These are phyloP conservation scores for Lichtheimia hyalospora DNA, from an alignment of 371 early-diverging fungal genomes.

Conservation along the genomic window DNA sequence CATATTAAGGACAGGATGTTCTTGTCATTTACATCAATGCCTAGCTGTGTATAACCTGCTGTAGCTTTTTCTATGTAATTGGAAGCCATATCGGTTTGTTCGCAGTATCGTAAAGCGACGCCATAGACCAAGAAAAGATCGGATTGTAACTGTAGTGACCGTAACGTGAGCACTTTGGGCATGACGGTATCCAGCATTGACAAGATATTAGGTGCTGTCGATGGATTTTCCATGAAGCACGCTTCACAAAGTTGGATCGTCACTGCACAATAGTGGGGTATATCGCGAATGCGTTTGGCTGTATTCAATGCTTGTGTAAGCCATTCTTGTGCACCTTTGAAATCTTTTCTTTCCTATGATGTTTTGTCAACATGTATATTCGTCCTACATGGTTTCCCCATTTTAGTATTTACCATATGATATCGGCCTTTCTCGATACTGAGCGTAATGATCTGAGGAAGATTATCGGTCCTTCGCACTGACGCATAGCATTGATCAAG, in stretches of 20 bases:
- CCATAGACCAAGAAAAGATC: conserved; percentile 21
- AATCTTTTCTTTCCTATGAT: conserved; percentile 14
- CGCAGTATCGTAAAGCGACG: background rate
- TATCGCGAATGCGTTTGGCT: conserved; percentile 9
- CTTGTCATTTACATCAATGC: too few relatives aligned
- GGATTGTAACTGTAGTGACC: conserved; percentile 15
- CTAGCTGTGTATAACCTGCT: background rate
- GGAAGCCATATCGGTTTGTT: conserved; percentile 4
- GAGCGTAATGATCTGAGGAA: background rate
- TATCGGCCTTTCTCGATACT: conserved; percentile 1
- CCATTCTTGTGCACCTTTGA: conserved; percentile 16
- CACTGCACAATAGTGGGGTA: conserved; percentile 18
- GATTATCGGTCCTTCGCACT: background rate
- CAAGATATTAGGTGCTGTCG: conserved; percentile 2
- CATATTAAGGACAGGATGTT: too few relatives aligned
- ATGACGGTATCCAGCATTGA: conserved; percentile 1
- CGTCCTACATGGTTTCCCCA: too few relatives aligned
- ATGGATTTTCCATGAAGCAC: conserved; percentile 2
- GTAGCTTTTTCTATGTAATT: conserved; percentile 8
- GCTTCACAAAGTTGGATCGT: conserved; percentile 18
- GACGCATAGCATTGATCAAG: background rate
- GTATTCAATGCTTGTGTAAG: conserved; percentile 15
- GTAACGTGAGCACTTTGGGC: conserved; percentile 15
- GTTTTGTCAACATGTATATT: too few relatives aligned
- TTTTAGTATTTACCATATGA: background rate